Base-by-base conservation (phyloP, 2,329 filamentous ascomycete species). In the Fusarium pilosicola region DNA sequence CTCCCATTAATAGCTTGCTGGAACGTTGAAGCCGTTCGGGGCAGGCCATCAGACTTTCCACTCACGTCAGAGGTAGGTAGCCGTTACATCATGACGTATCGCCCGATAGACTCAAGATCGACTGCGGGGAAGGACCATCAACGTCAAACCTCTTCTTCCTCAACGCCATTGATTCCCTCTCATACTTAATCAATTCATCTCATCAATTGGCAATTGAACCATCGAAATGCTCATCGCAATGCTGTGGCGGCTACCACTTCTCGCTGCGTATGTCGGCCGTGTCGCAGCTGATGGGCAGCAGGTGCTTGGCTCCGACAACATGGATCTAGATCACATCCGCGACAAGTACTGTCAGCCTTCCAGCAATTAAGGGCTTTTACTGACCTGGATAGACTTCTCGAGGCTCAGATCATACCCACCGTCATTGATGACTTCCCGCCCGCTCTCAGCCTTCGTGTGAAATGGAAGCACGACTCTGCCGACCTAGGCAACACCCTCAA, bases 341-440 rank as follows among this genome's bases (percentile, higher is more conserved):
- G 32, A 71, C 5, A 73, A 52, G 73, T 74, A 58, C 14, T 22
- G 32, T 5, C 7, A 28, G 28, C 7, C 8, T 7, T 7, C 24
- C 24, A 3, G 24, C 4, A 24, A 24, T 24, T 24, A 4, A 24
- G 24, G 24, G 24, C 24, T 24, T 24, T 24, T 24, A 24, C 24
- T 24, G 24, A 24, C 24, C 24, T 4, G 24, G 24, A 24, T 36
- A 76, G 74, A 26, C 61, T 76, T 0, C 7, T 58, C 2, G 55
- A 70, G 6, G 65, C 74, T 3, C 22, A 68, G 30, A 74, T 76
- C 9, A 76, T 76, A 5, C 74, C 74, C 0, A 75, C 62, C 1
- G 69, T 77, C 0, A 68, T 77, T 24, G 71, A 77, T 5, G 75
- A 77, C 4, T 77, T 76, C 36, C 68, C 54, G 5, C 75, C 75